Percentiles rank a stretch among this genome's conserved stretches.
These are phyloP conservation scores for Aaosphaeria arxii DNA, from an alignment of 2,329 filamentous ascomycete species.

Conservation along the genomic window DNA sequence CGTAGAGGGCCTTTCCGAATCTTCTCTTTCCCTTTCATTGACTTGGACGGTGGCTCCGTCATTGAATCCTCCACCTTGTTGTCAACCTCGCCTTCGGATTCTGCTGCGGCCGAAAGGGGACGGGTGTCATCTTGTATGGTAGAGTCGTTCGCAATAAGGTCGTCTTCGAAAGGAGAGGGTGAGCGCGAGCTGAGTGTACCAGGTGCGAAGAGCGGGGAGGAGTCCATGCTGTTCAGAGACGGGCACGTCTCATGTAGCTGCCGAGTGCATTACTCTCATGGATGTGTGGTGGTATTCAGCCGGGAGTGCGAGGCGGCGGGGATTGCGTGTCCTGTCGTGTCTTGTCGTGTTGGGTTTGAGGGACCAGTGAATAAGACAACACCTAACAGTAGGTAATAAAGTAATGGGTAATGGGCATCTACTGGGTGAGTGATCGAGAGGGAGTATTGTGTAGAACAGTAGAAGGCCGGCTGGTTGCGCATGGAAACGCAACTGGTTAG, in stretches of 20 bases:
- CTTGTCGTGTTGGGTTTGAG: background rate
- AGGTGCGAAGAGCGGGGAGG: constrained; percentile 26
- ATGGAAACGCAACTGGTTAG: no score
- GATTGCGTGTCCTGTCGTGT: background rate
- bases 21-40: constrained; percentile 50
- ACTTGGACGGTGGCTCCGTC: constrained; percentile 35
- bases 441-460: no score
- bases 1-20: constrained; percentile 55
- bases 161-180: constrained; percentile 24
- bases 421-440: no score
- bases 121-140: constrained; percentile 20
- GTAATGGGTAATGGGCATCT: no score
- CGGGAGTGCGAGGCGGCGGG: constrained; percentile 13
- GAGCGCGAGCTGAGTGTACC: constrained; percentile 24
- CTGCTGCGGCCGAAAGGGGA: constrained; percentile 8
- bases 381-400: no score
- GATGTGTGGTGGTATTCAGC: constrained; percentile 12
- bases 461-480: no score
- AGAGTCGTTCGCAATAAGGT: constrained; percentile 13
- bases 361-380: no score
- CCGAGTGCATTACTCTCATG: constrained; percentile 27
- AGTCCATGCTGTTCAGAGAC: constrained; percentile 29
- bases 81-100: constrained; percentile 11
- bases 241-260: constrained; percentile 19
- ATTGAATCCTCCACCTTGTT: constrained; percentile 5